A percentile compares a stretch with the other conserved stretches of the same genome.
Evolutionary conservation across 106 monocot species (phyloP).

Genomic region (Dendrobium nobile): DNA sequence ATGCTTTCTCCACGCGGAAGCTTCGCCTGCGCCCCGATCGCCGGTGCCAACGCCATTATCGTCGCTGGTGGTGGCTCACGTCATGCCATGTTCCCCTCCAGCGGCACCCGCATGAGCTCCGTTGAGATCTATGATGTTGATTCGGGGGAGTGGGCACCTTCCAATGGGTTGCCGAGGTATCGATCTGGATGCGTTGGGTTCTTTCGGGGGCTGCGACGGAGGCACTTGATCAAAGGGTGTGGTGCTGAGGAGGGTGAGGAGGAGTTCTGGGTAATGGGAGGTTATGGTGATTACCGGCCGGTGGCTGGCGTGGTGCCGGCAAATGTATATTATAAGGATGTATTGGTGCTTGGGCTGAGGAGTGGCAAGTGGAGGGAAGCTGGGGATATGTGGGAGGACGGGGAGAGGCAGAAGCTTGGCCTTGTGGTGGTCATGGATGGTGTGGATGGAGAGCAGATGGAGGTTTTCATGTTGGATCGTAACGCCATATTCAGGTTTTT

Average conservation of each 20-base stretch:
- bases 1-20: constrained; percentile 65
- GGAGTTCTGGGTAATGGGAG: constrained; percentile 97
- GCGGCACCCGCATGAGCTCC: constrained; percentile 49
- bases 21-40: constrained; percentile 52
- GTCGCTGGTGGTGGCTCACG: constrained; percentile 89
- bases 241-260: constrained; percentile 10
- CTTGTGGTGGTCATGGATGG: constrained; percentile 44
- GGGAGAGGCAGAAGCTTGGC: constrained; percentile 67
- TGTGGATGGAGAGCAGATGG: constrained; percentile 24
- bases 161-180: constrained; percentile 28
- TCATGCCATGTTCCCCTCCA: constrained; percentile 55
- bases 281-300: constrained; percentile 61
- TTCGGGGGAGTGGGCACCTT: constrained; percentile 36
- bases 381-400: constrained; percentile 76
- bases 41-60: constrained; percentile 17
- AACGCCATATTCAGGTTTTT: constrained; percentile 64
- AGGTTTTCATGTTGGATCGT: constrained; percentile 69
- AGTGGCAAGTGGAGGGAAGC: constrained; percentile 72
- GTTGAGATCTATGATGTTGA: constrained; percentile 35
- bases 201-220: constrained; percentile 5
- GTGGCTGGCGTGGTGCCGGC: constrained; percentile 61
- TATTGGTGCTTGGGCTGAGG: constrained; percentile 50
- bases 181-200: constrained; percentile 73
- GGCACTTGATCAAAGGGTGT: not conserved
- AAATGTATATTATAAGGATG: constrained; percentile 68